These are phyloP conservation scores for Beauveria asiatica DNA, from an alignment of 2,329 filamentous ascomycete species.

Conservation along the genomic window DNA sequence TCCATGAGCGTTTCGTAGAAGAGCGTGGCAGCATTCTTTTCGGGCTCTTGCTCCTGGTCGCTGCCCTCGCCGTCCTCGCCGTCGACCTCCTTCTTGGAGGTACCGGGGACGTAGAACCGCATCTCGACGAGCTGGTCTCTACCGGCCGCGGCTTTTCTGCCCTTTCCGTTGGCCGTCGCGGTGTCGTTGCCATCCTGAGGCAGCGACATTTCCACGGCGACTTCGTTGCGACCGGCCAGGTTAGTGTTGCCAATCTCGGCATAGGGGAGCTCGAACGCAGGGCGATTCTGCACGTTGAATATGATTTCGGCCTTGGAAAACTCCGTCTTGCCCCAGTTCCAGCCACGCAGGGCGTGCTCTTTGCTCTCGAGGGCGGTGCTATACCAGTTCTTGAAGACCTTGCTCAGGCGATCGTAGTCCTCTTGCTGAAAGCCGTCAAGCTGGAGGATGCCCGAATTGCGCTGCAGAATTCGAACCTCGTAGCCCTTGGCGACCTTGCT, in stretches of 20 bases:
- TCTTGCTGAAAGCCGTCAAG: conserved; percentile 93
- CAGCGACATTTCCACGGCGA: conserved; percentile 86
- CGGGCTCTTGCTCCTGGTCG: conserved; percentile 57
- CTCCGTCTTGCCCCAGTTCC: conserved; percentile 99
- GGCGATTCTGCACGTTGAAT: conserved; percentile 95
- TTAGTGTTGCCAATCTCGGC: conserved; percentile 98
- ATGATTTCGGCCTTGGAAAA: conserved; percentile 90
- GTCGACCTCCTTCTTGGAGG: conserved; percentile 60
- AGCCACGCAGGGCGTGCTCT: conserved; percentile 90
- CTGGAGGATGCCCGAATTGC: conserved; percentile 79
- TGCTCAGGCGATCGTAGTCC: conserved; percentile 83
- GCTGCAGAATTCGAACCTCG: conserved; percentile 84
- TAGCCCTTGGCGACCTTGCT: conserved; percentile 86
- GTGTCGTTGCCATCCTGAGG: conserved; percentile 63
- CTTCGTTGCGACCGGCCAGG: conserved; percentile 92
- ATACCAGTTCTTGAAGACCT: conserved; percentile 98
- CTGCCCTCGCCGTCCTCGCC: conserved; percentile 58
- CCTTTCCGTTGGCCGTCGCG: conserved; percentile 65
- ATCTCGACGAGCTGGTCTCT: conserved; percentile 95
- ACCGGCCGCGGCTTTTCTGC: conserved; percentile 82
- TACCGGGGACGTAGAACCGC: conserved; percentile 96
- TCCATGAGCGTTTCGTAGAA: conserved; percentile 98
- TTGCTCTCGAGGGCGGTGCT: conserved; percentile 84
- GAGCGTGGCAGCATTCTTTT: conserved; percentile 91
- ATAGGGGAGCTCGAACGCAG: conserved; percentile 94